A percentile compares a stretch with the other conserved stretches of the same genome.
These are phyloP conservation scores for Plasmodium knowlesi DNA, from an alignment of 169 alveolate genomes.

Conservation along the genomic window DNA sequence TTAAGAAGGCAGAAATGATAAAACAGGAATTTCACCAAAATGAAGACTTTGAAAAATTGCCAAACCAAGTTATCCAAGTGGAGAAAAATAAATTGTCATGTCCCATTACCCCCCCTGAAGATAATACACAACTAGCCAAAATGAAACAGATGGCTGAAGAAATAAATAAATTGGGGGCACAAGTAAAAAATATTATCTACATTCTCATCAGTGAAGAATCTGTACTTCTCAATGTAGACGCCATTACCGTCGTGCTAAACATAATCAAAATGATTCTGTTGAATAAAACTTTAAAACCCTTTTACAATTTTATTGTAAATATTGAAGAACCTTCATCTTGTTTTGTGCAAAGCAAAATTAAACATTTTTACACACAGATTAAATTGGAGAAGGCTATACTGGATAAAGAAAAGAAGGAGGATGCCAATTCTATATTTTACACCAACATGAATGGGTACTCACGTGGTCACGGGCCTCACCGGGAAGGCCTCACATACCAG, in stretches of 20 bases:
- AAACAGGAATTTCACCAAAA: background rate
- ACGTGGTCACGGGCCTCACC: background rate
- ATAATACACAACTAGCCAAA: background rate
- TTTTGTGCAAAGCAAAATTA: constrained; percentile 63
- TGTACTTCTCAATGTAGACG: constrained; percentile 32
- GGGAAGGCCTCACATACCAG: background rate
- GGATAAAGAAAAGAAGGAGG: constrained; percentile 2
- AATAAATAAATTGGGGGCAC: constrained; percentile 56
- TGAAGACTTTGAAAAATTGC: background rate
- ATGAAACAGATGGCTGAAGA: background rate
- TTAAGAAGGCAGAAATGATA: background rate
- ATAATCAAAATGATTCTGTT: constrained; percentile 59
- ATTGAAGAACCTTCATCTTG: constrained; percentile 40
- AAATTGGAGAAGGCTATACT: constrained; percentile 50
- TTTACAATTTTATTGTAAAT: constrained; percentile 31
- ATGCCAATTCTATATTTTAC: background rate
- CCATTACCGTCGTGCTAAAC: constrained; percentile 69
- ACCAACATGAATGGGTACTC: background rate
- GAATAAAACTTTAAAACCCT: constrained; percentile 42
- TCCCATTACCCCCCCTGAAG: background rate
- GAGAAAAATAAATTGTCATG: background rate
- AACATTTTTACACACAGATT: constrained; percentile 52
- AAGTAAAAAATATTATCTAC: constrained; percentile 41
- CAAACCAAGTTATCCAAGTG: background rate
- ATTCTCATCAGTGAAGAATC: constrained; percentile 56